Evolutionary conservation across 1,284 basidiomycete species (phyloP).

Genomic region (Moniliophthora roreri): DNA sequence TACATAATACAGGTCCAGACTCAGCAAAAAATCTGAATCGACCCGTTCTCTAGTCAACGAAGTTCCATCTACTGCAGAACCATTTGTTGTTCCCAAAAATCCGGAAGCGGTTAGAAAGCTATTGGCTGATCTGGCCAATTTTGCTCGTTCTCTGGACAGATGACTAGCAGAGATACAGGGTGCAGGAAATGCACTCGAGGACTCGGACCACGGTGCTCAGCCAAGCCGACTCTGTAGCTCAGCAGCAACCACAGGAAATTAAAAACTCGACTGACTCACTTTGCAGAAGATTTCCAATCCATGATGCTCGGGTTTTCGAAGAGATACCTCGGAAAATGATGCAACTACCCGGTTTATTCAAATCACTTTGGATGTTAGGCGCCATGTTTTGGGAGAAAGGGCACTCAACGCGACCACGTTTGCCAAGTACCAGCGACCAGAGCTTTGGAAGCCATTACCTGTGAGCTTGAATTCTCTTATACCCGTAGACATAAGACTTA

Average conservation of each 20-base stretch:
- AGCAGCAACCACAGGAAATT: not conserved
- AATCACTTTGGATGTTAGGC: conserved; percentile 7
- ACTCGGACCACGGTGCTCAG: not conserved
- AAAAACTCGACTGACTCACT: not conserved
- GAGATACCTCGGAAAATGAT: conserved; percentile 6
- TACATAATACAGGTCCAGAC: not conserved
- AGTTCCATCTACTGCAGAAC: conserved; percentile 6
- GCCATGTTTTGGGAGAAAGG: not conserved
- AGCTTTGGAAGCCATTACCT: conserved; percentile 9
- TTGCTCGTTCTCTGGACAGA: conserved; percentile 6
- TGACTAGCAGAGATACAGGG: not conserved
- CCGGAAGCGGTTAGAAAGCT: conserved; percentile 2
- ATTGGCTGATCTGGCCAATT: conserved; percentile 10
- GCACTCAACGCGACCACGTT: not conserved
- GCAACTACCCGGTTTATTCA: conserved; percentile 8
- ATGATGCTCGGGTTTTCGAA: not conserved
- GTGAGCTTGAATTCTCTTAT: not conserved
- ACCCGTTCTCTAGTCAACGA: conserved; percentile 4
- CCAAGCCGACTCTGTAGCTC: not conserved
- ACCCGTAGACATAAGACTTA: not conserved
- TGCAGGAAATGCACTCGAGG: not conserved
- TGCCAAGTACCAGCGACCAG: conserved; percentile 2
- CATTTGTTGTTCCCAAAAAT: conserved; percentile 11
- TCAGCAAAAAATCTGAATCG: not conserved
- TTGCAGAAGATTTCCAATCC: not conserved